Conservation (phyloP, 176 grass and related monocot genomes). For the Urochloa ruziziensis region DNA sequence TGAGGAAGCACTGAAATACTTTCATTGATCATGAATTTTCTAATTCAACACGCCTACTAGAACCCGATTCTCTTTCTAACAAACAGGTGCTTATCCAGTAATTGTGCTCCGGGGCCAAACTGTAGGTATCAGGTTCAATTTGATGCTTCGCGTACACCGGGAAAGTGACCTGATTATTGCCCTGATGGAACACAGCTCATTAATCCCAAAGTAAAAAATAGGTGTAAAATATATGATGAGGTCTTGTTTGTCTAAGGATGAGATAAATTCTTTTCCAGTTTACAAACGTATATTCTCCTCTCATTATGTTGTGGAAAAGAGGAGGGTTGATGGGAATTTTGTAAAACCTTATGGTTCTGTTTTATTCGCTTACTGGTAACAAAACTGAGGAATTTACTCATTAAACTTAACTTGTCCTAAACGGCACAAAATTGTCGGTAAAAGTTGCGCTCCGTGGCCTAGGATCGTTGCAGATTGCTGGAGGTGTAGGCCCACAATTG, state of each 20-base stretch:
- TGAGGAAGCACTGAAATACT: background rate
- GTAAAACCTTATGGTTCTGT: no score
- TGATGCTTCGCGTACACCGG: background rate
- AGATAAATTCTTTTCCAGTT: background rate
- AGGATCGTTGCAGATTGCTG: no score
- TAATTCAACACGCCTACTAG: background rate
- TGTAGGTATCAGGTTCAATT: background rate
- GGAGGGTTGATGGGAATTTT: no score
- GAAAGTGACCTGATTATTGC: background rate
- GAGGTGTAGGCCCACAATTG: no score
- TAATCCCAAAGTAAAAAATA: background rate
- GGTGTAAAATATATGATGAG: background rate
- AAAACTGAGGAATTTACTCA: no score
- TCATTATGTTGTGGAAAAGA: no score
- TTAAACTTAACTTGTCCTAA: no score
- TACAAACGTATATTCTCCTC: background rate
- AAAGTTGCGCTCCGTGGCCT: no score
- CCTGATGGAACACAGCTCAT: background rate
- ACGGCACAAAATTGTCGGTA: no score
- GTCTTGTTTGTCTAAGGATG: background rate
- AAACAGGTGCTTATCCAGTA: background rate
- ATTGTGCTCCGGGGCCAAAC: background rate
- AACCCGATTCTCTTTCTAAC: background rate
- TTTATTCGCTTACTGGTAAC: no score
- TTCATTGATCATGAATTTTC: background rate